Percentiles rank a stretch among this genome's conserved stretches.
Evolutionary conservation across 2,329 filamentous ascomycete species (phyloP).

Genomic region (Penicillium sp.): DNA sequence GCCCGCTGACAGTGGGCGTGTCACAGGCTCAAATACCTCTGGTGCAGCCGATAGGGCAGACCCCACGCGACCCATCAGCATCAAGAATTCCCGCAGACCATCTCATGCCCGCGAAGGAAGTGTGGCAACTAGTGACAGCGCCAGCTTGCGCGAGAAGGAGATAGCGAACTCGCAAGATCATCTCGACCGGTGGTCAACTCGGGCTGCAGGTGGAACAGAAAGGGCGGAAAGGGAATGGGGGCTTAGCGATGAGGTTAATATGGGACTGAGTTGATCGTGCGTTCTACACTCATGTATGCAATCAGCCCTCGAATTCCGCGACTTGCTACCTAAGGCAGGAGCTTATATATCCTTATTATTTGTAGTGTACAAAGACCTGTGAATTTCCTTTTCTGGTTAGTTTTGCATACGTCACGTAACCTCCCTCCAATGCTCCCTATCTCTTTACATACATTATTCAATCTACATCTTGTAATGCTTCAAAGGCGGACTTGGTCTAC

Average conservation of each 20-base stretch:
- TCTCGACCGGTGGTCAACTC: constrained; percentile 53
- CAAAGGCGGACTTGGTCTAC: too few species aligned
- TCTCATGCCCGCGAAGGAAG: constrained; percentile 29
- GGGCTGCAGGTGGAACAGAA: constrained; percentile 53
- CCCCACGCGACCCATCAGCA: constrained; percentile 32
- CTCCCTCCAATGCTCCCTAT: too few species aligned
- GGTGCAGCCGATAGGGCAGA: background rate
- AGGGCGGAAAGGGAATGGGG: constrained; percentile 62
- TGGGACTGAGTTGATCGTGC: constrained; percentile 69
- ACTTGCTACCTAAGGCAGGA: background rate
- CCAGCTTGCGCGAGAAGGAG: constrained; percentile 39
- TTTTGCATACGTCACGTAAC: background rate
- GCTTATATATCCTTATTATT: background rate
- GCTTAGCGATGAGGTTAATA: constrained; percentile 77
- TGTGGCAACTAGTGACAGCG: constrained; percentile 28
- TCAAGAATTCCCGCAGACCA: constrained; percentile 27
- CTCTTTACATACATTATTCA: too few species aligned
- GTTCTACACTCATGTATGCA: background rate
- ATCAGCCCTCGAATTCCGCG: background rate
- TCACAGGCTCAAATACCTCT: constrained; percentile 15
- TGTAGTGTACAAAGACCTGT: background rate
- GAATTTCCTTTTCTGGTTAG: background rate
- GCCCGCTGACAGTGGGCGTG: constrained; percentile 14
- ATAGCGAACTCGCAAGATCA: constrained; percentile 46
- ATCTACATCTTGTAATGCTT: too few species aligned